A percentile compares a stretch with the other conserved stretches of the same genome.
phyloP scores from a whole-genome alignment of 148 eudicot genomes.

The Nyssa sinensis region DNA sequence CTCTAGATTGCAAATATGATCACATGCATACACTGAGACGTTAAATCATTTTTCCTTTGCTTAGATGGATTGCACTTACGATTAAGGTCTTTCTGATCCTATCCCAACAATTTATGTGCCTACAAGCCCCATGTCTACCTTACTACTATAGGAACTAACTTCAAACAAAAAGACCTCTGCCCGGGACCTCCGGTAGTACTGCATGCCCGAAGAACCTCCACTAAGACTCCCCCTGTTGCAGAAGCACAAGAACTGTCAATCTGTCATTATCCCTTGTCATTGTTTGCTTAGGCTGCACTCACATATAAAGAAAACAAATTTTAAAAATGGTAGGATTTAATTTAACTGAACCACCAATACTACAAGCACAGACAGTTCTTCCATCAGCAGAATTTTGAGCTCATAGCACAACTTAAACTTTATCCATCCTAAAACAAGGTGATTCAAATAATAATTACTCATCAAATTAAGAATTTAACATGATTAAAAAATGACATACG shows the following conservation, averaged over 20 bases:
- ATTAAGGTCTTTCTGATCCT: neutral
- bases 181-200: neutral
- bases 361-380: neutral
- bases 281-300: neutral
- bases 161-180: neutral
- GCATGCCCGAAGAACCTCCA: neutral
- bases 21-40: neutral
- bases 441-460: neutral
- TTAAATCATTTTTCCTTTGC: conserved; percentile 1
- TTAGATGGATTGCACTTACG: neutral
- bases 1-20: neutral
- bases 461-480: neutral
- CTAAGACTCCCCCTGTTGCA: neutral
- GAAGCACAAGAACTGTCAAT: conserved; percentile 1
- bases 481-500: neutral
- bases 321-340: neutral
- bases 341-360: neutral
- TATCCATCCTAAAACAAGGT: neutral
- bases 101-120: neutral
- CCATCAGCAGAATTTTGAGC: neutral
- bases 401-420: neutral
- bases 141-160: neutral
- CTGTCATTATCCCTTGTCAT: neutral
- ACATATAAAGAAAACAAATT: neutral
- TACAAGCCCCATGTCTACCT: too few relatives aligned